Percentiles rank a stretch among this genome's conserved stretches.
These are phyloP conservation scores for Arctostaphylos glauca DNA, from an alignment of 148 eudicot species.

Conservation along the genomic window DNA sequence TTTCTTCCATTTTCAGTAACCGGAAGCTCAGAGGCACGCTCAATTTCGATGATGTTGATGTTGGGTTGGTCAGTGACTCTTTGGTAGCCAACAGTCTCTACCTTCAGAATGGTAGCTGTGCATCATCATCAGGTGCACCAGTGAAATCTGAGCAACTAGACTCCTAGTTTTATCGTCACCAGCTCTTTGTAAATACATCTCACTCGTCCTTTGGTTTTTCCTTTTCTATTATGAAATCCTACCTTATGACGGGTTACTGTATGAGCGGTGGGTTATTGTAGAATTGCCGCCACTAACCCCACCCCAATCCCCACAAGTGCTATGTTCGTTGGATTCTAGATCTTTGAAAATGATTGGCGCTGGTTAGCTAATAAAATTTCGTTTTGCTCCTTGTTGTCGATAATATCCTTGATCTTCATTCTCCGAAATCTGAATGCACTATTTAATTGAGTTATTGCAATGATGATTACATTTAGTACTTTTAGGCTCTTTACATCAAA, in stretches of 20 bases:
- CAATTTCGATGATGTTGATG: constrained; percentile 71
- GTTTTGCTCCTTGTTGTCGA: neutral
- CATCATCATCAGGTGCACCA: constrained; percentile 36
- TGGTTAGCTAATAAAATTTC: constrained; percentile 9
- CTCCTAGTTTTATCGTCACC: constrained; percentile 31
- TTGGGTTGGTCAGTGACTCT: constrained; percentile 82
- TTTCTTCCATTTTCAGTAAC: constrained; percentile 31
- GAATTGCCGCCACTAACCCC: constrained; percentile 35
- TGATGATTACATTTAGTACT: neutral
- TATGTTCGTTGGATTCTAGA: neutral
- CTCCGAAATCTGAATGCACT: neutral
- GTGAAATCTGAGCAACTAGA: constrained; percentile 71
- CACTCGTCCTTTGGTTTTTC: neutral
- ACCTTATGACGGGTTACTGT: constrained; percentile 26
- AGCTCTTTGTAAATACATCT: constrained; percentile 33
- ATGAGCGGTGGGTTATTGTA: constrained; percentile 37
- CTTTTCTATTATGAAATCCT: neutral
- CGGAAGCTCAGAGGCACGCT: constrained; percentile 70
- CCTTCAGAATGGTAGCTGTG: constrained; percentile 60
- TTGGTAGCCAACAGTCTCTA: constrained; percentile 73
- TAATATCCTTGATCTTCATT: too few relatives aligned
- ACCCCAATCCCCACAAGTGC: constrained; percentile 15
- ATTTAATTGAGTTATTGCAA: neutral
- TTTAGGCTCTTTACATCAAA: neutral
- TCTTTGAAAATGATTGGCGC: constrained; percentile 1